Conservation (phyloP, 768 basidiomycete species). For the Trametes cingulata region DNA sequence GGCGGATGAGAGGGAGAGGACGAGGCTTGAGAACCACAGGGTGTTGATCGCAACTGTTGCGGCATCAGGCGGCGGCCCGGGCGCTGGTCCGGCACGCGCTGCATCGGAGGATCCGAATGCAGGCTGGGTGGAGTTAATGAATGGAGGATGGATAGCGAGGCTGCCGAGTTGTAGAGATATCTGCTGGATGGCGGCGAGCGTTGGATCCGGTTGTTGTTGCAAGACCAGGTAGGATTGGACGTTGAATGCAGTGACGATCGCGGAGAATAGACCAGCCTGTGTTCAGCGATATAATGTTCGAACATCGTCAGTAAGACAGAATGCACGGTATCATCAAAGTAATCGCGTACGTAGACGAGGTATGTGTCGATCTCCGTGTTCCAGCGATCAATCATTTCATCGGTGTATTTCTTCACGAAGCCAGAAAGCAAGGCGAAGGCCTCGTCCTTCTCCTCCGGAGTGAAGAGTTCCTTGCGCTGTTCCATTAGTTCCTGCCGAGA, state of each 20-base stretch:
- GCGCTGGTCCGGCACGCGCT: background rate
- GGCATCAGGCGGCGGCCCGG: background rate
- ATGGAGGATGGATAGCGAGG: background rate
- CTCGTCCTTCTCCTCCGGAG: background rate
- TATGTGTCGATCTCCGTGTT: background rate
- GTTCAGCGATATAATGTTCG: too few relatives aligned
- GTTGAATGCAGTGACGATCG: background rate
- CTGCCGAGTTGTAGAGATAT: background rate
- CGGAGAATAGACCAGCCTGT: conserved; percentile 10
- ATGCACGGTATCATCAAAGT: too few relatives aligned
- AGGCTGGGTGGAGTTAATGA: background rate
- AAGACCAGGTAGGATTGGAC: background rate
- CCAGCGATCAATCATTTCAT: background rate
- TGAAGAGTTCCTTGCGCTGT: background rate
- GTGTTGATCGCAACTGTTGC: background rate
- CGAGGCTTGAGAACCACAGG: conserved; percentile 9
- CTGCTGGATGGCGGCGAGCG: background rate
- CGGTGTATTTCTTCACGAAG: background rate
- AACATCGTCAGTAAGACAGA: background rate
- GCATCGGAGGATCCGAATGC: background rate
- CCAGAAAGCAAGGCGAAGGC: background rate
- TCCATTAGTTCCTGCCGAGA: background rate
- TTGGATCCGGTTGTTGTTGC: background rate
- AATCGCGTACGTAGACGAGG: background rate
- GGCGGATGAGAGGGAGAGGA: background rate